Percentiles rank a stretch among this genome's conserved stretches.
Conservation (phyloP, 1,139 yeast genomes). For the Sugiyamaella paludigena region DNA sequence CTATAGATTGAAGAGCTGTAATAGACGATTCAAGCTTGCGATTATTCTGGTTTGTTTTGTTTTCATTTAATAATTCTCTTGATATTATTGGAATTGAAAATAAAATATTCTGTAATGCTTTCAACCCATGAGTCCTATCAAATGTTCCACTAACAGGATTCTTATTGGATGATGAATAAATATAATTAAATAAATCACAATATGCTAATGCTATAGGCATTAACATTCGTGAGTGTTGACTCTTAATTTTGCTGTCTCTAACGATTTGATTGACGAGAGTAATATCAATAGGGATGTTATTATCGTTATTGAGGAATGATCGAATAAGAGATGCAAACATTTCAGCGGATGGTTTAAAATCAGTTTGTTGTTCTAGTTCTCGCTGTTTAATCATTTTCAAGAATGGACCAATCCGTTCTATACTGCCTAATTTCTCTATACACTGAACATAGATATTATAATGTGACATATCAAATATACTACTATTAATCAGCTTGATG, state of each 20-base stretch:
- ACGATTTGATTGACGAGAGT: constrained; percentile 4
- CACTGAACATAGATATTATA: constrained; percentile 14
- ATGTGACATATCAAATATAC: constrained; percentile 14
- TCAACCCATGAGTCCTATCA: constrained; percentile 15
- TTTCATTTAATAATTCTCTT: too few species aligned
- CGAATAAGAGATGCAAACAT: constrained; percentile 20
- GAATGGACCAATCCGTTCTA: constrained; percentile 4
- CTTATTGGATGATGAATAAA: constrained; percentile 2
- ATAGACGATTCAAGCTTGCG: not conserved
- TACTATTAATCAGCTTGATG: not conserved
- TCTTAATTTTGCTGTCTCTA: constrained; percentile 2
- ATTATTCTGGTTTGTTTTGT: constrained; percentile 7
- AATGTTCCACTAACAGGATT: constrained; percentile 8
- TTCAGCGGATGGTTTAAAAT: constrained; percentile 16
- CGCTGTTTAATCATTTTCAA: constrained; percentile 1
- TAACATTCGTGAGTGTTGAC: not conserved
- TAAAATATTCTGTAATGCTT: constrained; percentile 19
- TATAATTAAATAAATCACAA: constrained; percentile 9
- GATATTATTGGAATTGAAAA: constrained; percentile 11
- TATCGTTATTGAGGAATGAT: constrained; percentile 9
- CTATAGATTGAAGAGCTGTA: constrained; percentile 13
- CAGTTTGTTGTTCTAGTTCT: not conserved
- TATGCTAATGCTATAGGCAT: constrained; percentile 8
- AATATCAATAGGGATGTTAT: not conserved
- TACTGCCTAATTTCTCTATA: constrained; percentile 12